phyloP scores from a whole-genome alignment of 2,329 filamentous ascomycete genomes.

The Ploettnerulaceae sp. region DNA sequence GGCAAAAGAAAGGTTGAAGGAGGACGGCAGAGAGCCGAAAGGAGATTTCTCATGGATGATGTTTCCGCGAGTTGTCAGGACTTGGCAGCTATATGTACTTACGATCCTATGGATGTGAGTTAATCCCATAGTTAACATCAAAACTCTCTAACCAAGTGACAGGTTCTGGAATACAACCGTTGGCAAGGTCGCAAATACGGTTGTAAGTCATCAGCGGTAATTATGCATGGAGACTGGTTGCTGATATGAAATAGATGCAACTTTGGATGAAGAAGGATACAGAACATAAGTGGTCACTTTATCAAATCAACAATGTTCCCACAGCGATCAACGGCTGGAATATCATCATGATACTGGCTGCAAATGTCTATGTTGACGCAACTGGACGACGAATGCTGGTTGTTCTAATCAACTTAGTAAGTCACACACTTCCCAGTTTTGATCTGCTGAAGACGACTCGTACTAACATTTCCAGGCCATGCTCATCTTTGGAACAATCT shows the following conservation, averaged over 20 bases:
- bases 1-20: conserved; percentile 38
- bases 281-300: conserved; percentile 38
- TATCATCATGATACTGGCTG: conserved; percentile 21
- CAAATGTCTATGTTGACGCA: conserved; percentile 11
- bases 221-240: no score
- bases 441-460: no score
- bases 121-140: conserved; percentile 28
- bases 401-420: conserved; percentile 5
- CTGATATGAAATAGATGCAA: conserved; percentile 40
- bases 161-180: conserved; percentile 13
- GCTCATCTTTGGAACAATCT: conserved; percentile 33
- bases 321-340: conserved; percentile 37
- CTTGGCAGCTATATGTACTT: conserved; percentile 62
- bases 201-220: not conserved
- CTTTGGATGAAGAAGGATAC: conserved; percentile 45
- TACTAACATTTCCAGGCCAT: conserved; percentile 9
- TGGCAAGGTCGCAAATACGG: conserved; percentile 42
- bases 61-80: conserved; percentile 47
- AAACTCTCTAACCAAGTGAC: not conserved
- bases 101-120: conserved; percentile 46
- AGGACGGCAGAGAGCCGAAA: conserved; percentile 37
- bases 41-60: conserved; percentile 45
- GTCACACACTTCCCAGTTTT: no score
- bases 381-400: conserved; percentile 14
- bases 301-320: conserved; percentile 47